Evolutionary conservation across 2,329 filamentous ascomycete genomes (phyloP).

Genomic region (Metarhizium brunneum): DNA sequence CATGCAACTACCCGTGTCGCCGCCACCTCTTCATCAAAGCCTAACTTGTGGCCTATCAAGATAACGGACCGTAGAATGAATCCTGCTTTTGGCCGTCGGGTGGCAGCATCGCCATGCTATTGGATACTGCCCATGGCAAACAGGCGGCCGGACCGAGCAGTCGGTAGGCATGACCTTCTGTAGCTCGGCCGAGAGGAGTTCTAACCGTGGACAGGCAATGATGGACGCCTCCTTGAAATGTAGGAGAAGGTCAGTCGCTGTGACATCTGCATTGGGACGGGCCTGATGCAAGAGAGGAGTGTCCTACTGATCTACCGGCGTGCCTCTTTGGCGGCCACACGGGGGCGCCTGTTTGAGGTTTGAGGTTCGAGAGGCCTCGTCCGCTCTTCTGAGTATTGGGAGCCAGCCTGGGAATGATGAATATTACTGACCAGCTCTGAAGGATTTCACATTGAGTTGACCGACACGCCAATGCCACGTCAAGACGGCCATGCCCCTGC

Average conservation of each 20-base stretch:
- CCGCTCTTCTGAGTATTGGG: no score
- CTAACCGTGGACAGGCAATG: neutral
- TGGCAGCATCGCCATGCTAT: conserved; percentile 6
- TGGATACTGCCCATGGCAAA: conserved; percentile 6
- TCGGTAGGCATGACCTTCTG: conserved; percentile 6
- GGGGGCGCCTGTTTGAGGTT: neutral
- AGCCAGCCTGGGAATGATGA: no score
- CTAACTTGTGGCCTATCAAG: conserved; percentile 2
- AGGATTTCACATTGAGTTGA: neutral
- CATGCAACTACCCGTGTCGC: conserved; percentile 12
- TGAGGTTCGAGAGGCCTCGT: no score
- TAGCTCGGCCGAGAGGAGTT: neutral
- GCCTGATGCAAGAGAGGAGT: neutral
- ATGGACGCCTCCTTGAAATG: neutral
- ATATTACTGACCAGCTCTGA: neutral
- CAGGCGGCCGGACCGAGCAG: conserved; percentile 8
- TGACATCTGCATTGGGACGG: neutral
- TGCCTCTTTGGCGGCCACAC: no score
- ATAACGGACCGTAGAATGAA: neutral
- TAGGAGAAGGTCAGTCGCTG: neutral
- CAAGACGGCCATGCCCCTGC: conserved; percentile 3
- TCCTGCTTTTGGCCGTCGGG: neutral
- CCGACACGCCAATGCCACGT: conserved; percentile 3
- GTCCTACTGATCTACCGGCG: neutral
- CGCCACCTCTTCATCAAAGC: conserved; percentile 9